A percentile compares a stretch with the other conserved stretches of the same genome.
Conservation (phyloP, 257 asterid species). For the Solanum medicagineum region DNA sequence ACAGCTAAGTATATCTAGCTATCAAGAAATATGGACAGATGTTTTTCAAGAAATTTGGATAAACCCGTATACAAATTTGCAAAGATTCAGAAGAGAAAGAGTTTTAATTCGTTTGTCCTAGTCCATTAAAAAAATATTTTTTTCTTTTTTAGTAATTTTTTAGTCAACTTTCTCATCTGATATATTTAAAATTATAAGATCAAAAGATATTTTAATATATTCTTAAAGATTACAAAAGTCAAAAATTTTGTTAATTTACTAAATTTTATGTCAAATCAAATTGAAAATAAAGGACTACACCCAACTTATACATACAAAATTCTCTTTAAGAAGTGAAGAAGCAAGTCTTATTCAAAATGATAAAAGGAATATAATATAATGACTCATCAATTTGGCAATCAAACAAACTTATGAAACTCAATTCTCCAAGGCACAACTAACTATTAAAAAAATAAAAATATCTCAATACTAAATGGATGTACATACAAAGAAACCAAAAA, state of each 20-base stretch:
- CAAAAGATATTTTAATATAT: too few relatives aligned
- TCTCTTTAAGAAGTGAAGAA: background rate
- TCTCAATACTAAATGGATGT: background rate
- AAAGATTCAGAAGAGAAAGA: background rate
- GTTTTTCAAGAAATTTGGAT: background rate
- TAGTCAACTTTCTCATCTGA: too few relatives aligned
- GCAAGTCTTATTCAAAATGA: background rate
- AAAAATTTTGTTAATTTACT: too few relatives aligned
- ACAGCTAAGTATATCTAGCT: too few relatives aligned
- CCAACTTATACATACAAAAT: background rate
- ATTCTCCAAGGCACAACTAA: background rate
- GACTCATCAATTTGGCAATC: background rate
- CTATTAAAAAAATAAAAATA: background rate
- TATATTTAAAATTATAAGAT: too few relatives aligned
- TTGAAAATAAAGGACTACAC: background rate
- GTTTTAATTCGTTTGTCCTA: too few relatives aligned
- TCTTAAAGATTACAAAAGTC: too few relatives aligned
- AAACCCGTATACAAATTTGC: background rate
- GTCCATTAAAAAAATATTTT: too few relatives aligned
- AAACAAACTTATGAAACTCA: background rate
- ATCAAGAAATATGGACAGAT: too few relatives aligned
- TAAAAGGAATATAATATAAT: background rate
- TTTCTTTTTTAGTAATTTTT: too few relatives aligned
- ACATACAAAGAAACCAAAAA: background rate
- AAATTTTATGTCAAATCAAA: too few relatives aligned